These are phyloP conservation scores for Cylindrodendrum hubeiense DNA, from an alignment of 2,329 filamentous ascomycete species.

Conservation along the genomic window DNA sequence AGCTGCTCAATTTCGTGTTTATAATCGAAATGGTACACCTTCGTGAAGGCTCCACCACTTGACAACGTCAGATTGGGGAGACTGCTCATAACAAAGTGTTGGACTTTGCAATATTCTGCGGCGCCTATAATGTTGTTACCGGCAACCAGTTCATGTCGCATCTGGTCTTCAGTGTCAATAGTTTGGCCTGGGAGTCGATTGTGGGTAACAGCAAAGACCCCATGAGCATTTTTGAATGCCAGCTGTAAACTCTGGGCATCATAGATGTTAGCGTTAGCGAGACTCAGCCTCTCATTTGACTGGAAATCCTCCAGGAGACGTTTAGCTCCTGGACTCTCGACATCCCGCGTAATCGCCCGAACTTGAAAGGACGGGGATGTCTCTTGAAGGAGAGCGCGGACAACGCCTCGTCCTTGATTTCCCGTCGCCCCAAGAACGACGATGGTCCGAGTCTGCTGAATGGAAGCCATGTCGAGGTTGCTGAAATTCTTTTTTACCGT, in stretches of 20 bases:
- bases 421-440: conserved; percentile 26
- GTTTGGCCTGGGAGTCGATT: conserved; percentile 17
- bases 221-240: conserved; percentile 19
- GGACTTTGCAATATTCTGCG: conserved; percentile 18
- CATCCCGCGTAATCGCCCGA: conserved; percentile 15
- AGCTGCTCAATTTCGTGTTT: conserved; percentile 27
- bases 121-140: conserved; percentile 29
- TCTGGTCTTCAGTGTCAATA: conserved; percentile 21
- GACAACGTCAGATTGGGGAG: conserved; percentile 21
- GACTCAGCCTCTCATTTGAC: neutral
- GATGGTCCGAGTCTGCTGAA: conserved; percentile 9
- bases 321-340: neutral
- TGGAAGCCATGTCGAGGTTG: neutral
- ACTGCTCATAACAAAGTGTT: conserved; percentile 34
- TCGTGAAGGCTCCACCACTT: conserved; percentile 15
- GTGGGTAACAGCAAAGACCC: conserved; percentile 28
- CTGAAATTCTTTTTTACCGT: neutral
- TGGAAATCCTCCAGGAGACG: conserved; percentile 3
- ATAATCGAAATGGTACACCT: conserved; percentile 30
- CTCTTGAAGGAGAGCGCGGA: conserved; percentile 10
- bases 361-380: conserved; percentile 8
- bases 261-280: conserved; percentile 18
- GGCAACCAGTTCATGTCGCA: conserved; percentile 28
- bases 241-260: conserved; percentile 17
- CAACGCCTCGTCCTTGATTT: conserved; percentile 20